These are phyloP conservation scores for Lentinula aciculospora DNA, from an alignment of 768 basidiomycete genomes.

Conservation along the genomic window DNA sequence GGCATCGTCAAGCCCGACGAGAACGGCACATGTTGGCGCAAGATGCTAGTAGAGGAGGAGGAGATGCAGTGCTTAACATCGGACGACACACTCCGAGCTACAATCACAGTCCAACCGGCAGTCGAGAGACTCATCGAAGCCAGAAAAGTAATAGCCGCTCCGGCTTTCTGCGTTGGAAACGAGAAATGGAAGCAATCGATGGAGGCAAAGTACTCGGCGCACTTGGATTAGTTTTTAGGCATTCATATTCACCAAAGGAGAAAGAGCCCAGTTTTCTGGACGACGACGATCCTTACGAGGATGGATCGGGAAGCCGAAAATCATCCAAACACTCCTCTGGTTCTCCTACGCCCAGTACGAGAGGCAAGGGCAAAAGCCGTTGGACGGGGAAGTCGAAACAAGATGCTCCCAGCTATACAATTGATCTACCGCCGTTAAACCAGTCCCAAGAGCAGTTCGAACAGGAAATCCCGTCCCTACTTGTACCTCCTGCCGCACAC, in stretches of 20 bases:
- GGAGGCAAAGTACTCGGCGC: conserved; percentile 21
- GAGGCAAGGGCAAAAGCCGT: conserved; percentile 9
- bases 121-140: conserved; percentile 3
- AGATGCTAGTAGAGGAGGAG: conserved; percentile 16
- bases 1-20: conserved; percentile 12
- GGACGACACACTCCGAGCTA: conserved; percentile 5
- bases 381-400: conserved; percentile 5
- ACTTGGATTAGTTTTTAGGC: conserved; percentile 36
- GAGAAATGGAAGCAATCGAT: conserved; percentile 29
- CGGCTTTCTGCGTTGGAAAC: conserved; percentile 39
- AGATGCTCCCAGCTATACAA: conserved; percentile 6
- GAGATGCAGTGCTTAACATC: conserved; percentile 16
- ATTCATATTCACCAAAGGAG: conserved; percentile 26
- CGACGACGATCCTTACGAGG: conserved; percentile 20
- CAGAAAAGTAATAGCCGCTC: conserved; percentile 24
- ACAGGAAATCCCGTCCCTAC: neutral
- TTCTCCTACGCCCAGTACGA: conserved; percentile 8
- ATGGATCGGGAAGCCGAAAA: conserved; percentile 14
- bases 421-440: conserved; percentile 9
- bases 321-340: neutral
- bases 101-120: neutral
- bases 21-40: conserved; percentile 7
- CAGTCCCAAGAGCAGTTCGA: neutral
- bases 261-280: conserved; percentile 15
- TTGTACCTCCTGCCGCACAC: neutral